Base-by-base conservation (phyloP, 148 eudicot genomes). In the Vaccinium macrocarpon region DNA sequence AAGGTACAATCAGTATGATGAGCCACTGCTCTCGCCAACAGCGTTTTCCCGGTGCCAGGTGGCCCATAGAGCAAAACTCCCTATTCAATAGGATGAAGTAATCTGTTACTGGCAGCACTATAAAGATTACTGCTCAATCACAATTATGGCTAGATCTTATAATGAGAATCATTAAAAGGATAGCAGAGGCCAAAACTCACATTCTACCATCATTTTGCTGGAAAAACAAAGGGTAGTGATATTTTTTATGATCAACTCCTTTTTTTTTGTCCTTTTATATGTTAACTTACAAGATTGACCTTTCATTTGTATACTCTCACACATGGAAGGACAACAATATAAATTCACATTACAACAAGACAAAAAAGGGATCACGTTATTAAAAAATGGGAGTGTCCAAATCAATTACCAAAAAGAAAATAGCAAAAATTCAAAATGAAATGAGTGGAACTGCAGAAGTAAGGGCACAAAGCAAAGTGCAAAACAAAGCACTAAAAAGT, bases 51-150 rank as follows among this genome's bases (percentile, higher is more conserved):
- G 29, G 98, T 95, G 42, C 98, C 98, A 27, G 97, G 98, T 82
- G 98, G 98, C 35, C 98, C 98, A 86, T 94, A 94, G 12, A 95
- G 95, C 83, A 95, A 91, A 32, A 95, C 97, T 81, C 98, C 97
- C 94, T 94, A 84, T 21, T 25, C 55, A 29, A 29, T 84, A 15
- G 64, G 76, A 32, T 6, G 19, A 64, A 64, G 35, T 14, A 6
- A 32, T 19, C 46, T 35, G 52, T 79, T 52, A 64, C 50, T 25
- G n/a, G 32, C 9, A 7, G 55, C 73, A 66, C 64, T 76, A 21
- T 18, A 48, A 75, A 55, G 25, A 6, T 61, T 64, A 11, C 62
- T 66, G 13, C 57, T 55, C 57, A 55, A 55, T 55, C 57, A 55
- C 18, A 49, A 56, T 55, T 57, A 79, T 18, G 82, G 35, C 38